Conservation (phyloP, 768 basidiomycete genomes). For the Leccinum obscurum region DNA sequence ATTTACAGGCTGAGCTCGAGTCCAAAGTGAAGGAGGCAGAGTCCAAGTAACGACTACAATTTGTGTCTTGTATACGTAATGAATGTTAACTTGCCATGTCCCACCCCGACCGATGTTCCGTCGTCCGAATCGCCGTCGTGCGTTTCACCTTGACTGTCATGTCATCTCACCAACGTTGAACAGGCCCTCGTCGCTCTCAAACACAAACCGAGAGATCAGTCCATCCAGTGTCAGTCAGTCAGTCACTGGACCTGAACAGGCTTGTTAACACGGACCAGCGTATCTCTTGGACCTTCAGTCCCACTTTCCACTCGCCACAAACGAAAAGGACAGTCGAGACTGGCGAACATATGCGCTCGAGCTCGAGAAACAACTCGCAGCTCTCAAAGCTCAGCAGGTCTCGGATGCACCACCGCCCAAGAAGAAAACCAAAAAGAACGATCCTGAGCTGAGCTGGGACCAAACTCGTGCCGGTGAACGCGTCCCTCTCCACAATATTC, state of each 20-base stretch:
- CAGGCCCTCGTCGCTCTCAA: constrained; percentile 28
- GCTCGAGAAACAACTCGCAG: constrained; percentile 28
- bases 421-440: constrained; percentile 30
- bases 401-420: constrained; percentile 24
- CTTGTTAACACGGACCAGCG: constrained; percentile 15
- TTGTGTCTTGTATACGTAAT: background rate
- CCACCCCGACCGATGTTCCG: constrained; percentile 10
- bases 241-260: no score
- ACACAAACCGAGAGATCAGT: constrained; percentile 27
- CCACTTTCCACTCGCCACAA: constrained; percentile 18
- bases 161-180: background rate
- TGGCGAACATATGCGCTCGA: constrained; percentile 31
- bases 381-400: constrained; percentile 19
- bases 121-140: constrained; percentile 29
- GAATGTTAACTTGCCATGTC: background rate
- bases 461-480: constrained; percentile 18
- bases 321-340: background rate
- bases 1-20: constrained; percentile 32
- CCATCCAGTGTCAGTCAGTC: constrained; percentile 19
- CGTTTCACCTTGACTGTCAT: constrained; percentile 1
- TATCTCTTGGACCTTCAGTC: constrained; percentile 30
- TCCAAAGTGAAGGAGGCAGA: constrained; percentile 25
- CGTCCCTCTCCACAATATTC: background rate
- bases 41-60: constrained; percentile 20
- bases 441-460: constrained; percentile 24